phyloP scores from a whole-genome alignment of 805 yeast species.

The Ogataea methanolica region DNA sequence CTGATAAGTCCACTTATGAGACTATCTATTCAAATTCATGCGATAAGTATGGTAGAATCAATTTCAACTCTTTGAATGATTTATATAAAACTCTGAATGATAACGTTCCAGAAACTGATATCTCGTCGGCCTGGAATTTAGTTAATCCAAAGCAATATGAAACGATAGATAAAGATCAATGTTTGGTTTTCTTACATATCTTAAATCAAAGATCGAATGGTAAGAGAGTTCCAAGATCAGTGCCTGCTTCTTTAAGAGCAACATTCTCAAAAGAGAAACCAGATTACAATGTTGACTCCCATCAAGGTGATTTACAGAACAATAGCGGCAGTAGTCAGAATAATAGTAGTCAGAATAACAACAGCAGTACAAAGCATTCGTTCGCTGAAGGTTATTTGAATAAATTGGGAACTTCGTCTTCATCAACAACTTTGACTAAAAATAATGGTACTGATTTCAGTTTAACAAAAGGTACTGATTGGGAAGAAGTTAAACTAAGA shows the following conservation, averaged over 20 bases:
- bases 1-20: conserved; percentile 75
- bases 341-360: conserved; percentile 4
- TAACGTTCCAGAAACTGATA: conserved; percentile 77
- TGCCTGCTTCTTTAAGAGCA: conserved; percentile 89
- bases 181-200: conserved; percentile 83
- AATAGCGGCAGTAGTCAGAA: conserved; percentile 5
- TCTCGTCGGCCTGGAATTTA: conserved; percentile 89
- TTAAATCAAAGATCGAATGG: conserved; percentile 80
- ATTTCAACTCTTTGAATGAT: conserved; percentile 64
- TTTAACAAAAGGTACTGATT: conserved; percentile 72
- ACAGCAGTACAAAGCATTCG: conserved; percentile 25
- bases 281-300: conserved; percentile 58
- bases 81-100: conserved; percentile 58
- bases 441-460: conserved; percentile 65
- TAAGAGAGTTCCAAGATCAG: conserved; percentile 83
- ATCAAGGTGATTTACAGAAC: conserved; percentile 37
- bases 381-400: conserved; percentile 54
- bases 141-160: conserved; percentile 87
- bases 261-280: conserved; percentile 85
- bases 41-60: conserved; percentile 76
- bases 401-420: conserved; percentile 48
- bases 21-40: conserved; percentile 67
- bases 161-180: conserved; percentile 91
- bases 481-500: conserved; percentile 86
- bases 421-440: conserved; percentile 24